phyloP scores from a whole-genome alignment of 805 yeast genomes.

The Starmerella ratchasimensis region DNA sequence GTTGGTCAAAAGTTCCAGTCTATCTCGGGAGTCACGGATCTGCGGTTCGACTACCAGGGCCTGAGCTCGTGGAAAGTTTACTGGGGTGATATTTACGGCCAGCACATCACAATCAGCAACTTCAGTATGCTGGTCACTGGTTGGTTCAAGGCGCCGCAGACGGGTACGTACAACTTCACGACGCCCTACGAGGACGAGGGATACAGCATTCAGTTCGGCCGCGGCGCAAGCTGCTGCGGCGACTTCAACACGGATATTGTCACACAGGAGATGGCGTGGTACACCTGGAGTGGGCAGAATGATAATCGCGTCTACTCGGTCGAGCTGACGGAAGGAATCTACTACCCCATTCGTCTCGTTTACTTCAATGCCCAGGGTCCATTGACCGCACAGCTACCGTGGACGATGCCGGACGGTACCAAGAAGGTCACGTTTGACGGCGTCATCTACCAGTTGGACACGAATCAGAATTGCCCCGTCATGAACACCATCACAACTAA shows the following conservation, averaged over 20 bases:
- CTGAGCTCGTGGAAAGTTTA: not conserved
- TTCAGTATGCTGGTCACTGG: constrained; percentile 3
- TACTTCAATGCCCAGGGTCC: constrained; percentile 4
- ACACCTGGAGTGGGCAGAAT: not conserved
- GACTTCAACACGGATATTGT: constrained; percentile 1
- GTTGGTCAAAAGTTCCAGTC: not conserved
- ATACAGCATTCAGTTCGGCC: constrained; percentile 5
- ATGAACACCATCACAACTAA: constrained; percentile 2
- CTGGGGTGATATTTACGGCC: constrained; percentile 1
- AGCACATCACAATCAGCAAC: not conserved
- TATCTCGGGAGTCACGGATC: constrained; percentile 2
- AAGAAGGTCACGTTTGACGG: not conserved
- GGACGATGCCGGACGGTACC: constrained; percentile 3
- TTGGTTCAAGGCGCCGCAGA: not conserved
- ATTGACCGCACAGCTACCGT: not conserved
- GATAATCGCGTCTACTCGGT: not conserved
- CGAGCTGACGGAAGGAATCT: constrained; percentile 1
- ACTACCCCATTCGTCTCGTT: constrained; percentile 5
- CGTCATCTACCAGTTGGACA: constrained; percentile 6
- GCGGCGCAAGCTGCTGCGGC: constrained; percentile 6
- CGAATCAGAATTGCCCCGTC: constrained; percentile 1
- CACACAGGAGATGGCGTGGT: not conserved
- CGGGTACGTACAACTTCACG: constrained; percentile 1
- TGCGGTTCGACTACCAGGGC: not conserved
- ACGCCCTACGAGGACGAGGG: constrained; percentile 1